Conservation (phyloP, 441 rosid genomes). For the Erysimum cheiri region DNA sequence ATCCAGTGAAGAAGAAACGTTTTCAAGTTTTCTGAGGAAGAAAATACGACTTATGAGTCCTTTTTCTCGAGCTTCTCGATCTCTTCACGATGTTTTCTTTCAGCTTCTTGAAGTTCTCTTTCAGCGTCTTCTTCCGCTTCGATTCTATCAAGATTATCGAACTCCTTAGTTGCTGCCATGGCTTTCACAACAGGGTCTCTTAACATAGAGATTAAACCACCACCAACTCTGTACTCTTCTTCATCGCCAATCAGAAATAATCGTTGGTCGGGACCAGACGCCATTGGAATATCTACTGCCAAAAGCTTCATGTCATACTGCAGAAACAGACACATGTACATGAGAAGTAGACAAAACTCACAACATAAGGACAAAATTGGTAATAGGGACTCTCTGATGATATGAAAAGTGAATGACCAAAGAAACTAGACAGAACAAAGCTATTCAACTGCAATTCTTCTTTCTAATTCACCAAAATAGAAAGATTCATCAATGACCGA, state of each 20-base stretch:
- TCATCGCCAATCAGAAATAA: slow-evolving; percentile 83
- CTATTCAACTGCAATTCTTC: not conserved
- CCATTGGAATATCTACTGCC: slow-evolving; percentile 94
- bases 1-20: slow-evolving; percentile 23
- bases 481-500: not conserved
- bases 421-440: not conserved
- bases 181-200: slow-evolving; percentile 96
- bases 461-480: not conserved
- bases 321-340: slow-evolving; percentile 38
- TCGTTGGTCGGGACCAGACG: slow-evolving; percentile 88
- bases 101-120: slow-evolving; percentile 79
- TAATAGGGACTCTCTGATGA: not conserved
- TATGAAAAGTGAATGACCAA: slow-evolving; percentile 7
- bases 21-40: slow-evolving; percentile 19
- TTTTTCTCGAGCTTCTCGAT: slow-evolving; percentile 70
- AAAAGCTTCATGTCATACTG: slow-evolving; percentile 87
- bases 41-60: slow-evolving; percentile 45
- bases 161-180: slow-evolving; percentile 93
- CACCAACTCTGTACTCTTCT: slow-evolving; percentile 87
- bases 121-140: slow-evolving; percentile 92
- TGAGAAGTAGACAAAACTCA: slow-evolving; percentile 18
- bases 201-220: slow-evolving; percentile 77
- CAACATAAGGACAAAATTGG: not conserved
- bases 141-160: slow-evolving; percentile 80
- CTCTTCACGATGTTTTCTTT: slow-evolving; percentile 72